These are phyloP conservation scores for Verticillium dahliae DNA, from an alignment of 2,329 filamentous ascomycete species.

Conservation along the genomic window DNA sequence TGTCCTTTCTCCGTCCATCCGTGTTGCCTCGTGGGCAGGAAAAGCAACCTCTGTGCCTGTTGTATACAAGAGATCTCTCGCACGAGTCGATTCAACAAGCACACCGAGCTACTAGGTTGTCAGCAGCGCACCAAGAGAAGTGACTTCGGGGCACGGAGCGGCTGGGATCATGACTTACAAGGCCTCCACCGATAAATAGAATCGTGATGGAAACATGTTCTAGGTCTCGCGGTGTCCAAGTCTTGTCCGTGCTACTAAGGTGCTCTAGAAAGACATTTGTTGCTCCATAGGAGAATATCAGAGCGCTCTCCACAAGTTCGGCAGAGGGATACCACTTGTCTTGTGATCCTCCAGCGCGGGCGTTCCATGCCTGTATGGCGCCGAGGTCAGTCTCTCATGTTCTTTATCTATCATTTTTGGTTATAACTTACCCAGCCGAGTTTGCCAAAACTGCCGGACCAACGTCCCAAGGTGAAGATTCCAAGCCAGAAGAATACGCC, in stretches of 20 bases:
- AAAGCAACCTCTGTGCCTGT: conserved; percentile 32
- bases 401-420: background rate
- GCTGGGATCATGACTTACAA: conserved; percentile 47
- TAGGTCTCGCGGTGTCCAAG: conserved; percentile 73
- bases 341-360: conserved; percentile 55
- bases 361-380: conserved; percentile 68
- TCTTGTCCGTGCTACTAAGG: conserved; percentile 62
- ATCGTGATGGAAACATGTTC: conserved; percentile 91
- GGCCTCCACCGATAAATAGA: conserved; percentile 86
- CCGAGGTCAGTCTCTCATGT: conserved; percentile 5
- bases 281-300: conserved; percentile 84
- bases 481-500: conserved; percentile 95
- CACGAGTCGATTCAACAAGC: conserved; percentile 69
- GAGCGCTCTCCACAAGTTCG: conserved; percentile 82
- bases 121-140: conserved; percentile 10
- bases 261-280: conserved; percentile 94
- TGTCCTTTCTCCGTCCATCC: conserved; percentile 34
- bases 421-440: conserved; percentile 64
- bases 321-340: conserved; percentile 68
- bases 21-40: conserved; percentile 20
- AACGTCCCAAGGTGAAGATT: conserved; percentile 77
- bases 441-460: conserved; percentile 84
- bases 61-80: conserved; percentile 62
- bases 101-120: conserved; percentile 57
- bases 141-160: no score